Evolutionary conservation across 805 yeast species (phyloP), one percentile per base, ranked within the genome.

Genomic region (Millerozyma miso): DNA sequence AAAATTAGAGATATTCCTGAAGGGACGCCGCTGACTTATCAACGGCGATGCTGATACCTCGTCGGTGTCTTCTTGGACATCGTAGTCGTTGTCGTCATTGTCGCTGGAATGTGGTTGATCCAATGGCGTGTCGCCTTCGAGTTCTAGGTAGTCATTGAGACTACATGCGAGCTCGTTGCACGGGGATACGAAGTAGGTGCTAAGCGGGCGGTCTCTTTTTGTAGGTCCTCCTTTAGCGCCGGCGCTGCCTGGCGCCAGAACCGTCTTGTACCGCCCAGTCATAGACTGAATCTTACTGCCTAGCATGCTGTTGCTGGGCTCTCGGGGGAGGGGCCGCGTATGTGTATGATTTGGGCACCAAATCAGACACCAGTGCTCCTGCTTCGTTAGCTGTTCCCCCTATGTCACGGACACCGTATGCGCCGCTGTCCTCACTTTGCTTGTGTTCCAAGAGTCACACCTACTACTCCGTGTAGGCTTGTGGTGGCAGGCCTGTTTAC

Each of bases 171-270:
- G 17, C 15, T 23, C 31, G 31, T 37, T 37, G 17, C 69, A 59
- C 7, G 77, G 76, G 1, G 72, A 61, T 42, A 69, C 74, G 36
- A 62, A 65, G 46, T 58, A 62, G 10, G 70, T 60, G 40, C 69
- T 58, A 37, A 60, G 46, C 1, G 72, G 71, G 31, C 72, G 53
- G 35, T 53, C 48, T 33, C 59, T 37, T 31, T 45, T 54, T 31
- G 35, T 33, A 3, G 37, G n/a, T 16, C 29, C 26, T 8, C 26
- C 20, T 19, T 26, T 35, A 16, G 38, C 14, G 10, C 14, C 38
- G 29, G 19, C 19, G 13, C 17, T 3, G 5, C 23, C 19, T 19
- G 16, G 33, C n/a, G 13, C 41, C 6, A 10, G 10, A 10, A 7
- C 20, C 14, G 12, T 18, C 17, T 38, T 14, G 36, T 31, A 12